Evolutionary conservation across 1,284 basidiomycete species (phyloP), one percentile per base, ranked within the genome.

Genomic region (Trichosporon sp.): DNA sequence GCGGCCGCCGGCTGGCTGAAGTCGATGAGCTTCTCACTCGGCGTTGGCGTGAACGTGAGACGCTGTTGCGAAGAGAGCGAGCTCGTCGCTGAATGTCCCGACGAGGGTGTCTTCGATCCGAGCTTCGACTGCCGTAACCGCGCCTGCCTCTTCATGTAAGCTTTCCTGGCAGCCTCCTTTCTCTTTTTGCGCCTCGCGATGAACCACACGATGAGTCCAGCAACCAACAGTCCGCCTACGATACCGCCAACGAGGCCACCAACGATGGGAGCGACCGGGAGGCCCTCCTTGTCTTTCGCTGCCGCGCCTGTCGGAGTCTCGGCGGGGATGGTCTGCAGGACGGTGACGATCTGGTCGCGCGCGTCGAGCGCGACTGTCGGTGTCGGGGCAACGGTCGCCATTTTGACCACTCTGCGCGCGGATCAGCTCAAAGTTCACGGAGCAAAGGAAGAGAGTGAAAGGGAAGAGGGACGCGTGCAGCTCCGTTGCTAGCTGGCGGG

Each of bases 191-290:
- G 71, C 46, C 68, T 68, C 46, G 73, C 73, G 3, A 70, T 16
- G 56, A 26, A 66, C 70, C 72, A 79, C 63, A 68, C 70, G 35
- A 73, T 67, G 37, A 76, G 48, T 3, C 61, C 73, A 51, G 70
- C 70, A 26, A 74, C 67, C 11, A 75, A 35, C 11, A 75, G 66
- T 11, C 77, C 78, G 2, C 71, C 77, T 1, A 67, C 76, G 38
- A 79, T 70, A 7, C 78, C 78, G 35, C 76, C 78, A 8, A 79
- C 65, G 8, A 79, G 74, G 16, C 77, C 78, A n/a, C 78, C 78
- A 6, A 77, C 75, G 21, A 79, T 76, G 5, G 78, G 73, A 0
- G 74, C 78, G 40, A 74, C 26, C 21, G 48, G 51, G 1, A 32
- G 26, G 1, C 46, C 40, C 21, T 31, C 11, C 37, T 64, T 64